These are phyloP conservation scores for Euphrasia arctica DNA, from an alignment of 305 asterid species.

Conservation along the genomic window DNA sequence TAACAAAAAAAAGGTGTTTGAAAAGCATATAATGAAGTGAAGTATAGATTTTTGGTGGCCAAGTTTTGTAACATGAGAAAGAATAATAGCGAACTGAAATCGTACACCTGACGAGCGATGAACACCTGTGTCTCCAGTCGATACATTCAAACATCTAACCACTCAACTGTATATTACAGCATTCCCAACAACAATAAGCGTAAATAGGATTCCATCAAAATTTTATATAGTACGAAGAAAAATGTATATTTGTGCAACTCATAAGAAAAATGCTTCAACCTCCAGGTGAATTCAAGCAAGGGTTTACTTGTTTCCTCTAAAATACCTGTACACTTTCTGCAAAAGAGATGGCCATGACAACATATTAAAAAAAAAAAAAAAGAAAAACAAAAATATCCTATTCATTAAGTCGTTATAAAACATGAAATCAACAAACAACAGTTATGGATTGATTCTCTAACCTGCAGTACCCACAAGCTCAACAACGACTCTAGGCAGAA, in stretches of 20 bases:
- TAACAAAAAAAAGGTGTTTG: neutral
- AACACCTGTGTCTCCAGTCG: no score
- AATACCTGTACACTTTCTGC: slow-evolving; percentile 62
- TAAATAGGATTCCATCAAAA: neutral
- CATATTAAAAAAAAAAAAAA: neutral
- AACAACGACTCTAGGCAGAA: slow-evolving; percentile 83
- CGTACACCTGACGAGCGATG: neutral
- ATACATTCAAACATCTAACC: neutral
- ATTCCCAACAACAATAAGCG: neutral
- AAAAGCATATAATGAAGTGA: no score
- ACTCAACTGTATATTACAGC: neutral
- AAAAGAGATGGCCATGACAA: slow-evolving; percentile 2
- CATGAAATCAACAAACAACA: neutral
- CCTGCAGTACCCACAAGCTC: slow-evolving; percentile 99
- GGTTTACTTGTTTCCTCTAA: slow-evolving; percentile 61
- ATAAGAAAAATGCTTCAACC: slow-evolving; percentile 16
- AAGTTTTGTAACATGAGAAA: neutral
- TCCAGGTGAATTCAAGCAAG: neutral
- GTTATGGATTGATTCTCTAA: slow-evolving; percentile 35
- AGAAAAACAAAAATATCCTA: neutral
- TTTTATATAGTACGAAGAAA: neutral
- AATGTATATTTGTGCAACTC: slow-evolving; percentile 24
- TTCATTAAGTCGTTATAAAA: neutral
- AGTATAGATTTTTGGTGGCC: no score
- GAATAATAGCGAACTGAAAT: neutral